phyloP scores from a whole-genome alignment of 352 stramenopile species.

The Phytophthora vignae region DNA sequence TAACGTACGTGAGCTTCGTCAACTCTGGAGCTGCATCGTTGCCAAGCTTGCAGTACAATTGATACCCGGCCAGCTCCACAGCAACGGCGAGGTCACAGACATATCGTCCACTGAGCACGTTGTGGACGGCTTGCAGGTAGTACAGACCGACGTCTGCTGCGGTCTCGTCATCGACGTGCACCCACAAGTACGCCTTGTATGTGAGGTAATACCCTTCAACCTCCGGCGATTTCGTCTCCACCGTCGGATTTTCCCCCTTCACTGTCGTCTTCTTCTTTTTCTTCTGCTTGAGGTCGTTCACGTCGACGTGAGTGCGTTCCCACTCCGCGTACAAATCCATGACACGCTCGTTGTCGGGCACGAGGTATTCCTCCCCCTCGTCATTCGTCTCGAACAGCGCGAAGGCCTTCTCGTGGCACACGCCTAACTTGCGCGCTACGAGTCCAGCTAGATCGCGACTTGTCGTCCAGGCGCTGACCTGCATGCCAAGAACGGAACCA shows the following conservation, averaged over 20 bases:
- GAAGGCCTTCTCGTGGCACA: conserved; percentile 61
- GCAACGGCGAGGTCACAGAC: conserved; percentile 64
- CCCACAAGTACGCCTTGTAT: conserved; percentile 83
- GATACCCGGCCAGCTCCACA: conserved; percentile 68
- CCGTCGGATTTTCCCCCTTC: conserved; percentile 11
- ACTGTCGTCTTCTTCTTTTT: conserved; percentile 36
- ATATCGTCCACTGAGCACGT: conserved; percentile 63
- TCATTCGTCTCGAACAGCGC: conserved; percentile 67
- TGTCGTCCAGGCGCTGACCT: conserved; percentile 72
- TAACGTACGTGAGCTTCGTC: conserved; percentile 32
- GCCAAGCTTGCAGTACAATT: conserved; percentile 65
- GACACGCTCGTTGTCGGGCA: conserved; percentile 72
- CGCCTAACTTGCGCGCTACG: conserved; percentile 46
- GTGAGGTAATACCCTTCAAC: conserved; percentile 47
- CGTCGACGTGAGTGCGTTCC: conserved; percentile 57
- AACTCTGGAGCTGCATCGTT: conserved; percentile 19
- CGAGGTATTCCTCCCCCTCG: conserved; percentile 57
- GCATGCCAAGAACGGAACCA: conserved; percentile 40
- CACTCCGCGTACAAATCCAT: conserved; percentile 80
- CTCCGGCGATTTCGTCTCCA: background rate
- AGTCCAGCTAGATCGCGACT: conserved; percentile 52
- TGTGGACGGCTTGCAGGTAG: conserved; percentile 81
- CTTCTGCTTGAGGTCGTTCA: conserved; percentile 49
- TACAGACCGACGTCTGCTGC: conserved; percentile 61
- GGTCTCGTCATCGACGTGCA: conserved; percentile 70